Percentiles rank a stretch among this genome's conserved stretches.
Conservation (phyloP, 2,329 filamentous ascomycete genomes). For the Arthrobotrys megalospora region DNA sequence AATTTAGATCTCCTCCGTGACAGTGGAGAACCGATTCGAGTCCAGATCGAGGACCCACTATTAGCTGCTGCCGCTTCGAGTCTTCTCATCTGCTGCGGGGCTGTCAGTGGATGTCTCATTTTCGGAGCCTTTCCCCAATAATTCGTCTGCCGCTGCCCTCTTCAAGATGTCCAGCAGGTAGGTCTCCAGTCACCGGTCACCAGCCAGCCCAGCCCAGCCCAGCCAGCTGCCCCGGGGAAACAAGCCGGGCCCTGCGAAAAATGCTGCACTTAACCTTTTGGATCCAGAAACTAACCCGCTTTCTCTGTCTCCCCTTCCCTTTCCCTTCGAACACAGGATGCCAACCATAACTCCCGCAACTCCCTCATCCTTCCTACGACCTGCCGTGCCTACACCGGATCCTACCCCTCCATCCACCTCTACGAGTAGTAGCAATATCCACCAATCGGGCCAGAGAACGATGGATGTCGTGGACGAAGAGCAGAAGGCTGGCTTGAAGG, state of each 20-base stretch:
- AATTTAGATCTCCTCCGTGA: background rate
- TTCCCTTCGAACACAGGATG: constrained; percentile 28
- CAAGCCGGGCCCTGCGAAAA: constrained; percentile 1
- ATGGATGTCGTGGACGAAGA: constrained; percentile 54
- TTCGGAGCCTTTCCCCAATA: constrained; percentile 33
- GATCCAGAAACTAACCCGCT: constrained; percentile 27
- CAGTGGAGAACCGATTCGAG: constrained; percentile 6
- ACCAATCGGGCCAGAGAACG: constrained; percentile 30
- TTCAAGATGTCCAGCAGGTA: constrained; percentile 50
- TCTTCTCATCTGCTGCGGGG: background rate
- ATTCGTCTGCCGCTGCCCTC: constrained; percentile 9
- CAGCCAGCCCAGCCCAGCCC: no score
- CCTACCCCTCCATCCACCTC: constrained; percentile 32
- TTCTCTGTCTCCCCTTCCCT: constrained; percentile 8
- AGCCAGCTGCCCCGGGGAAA: constrained; percentile 19
- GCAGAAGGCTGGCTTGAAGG: constrained; percentile 71
- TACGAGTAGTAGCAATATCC: background rate
- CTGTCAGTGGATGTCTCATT: constrained; percentile 28
- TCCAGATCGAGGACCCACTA: constrained; percentile 21
- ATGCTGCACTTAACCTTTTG: constrained; percentile 23
- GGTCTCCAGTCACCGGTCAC: background rate
- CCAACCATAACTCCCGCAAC: constrained; percentile 61
- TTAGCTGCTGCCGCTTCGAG: constrained; percentile 7
- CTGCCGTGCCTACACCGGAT: constrained; percentile 39
- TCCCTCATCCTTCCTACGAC: constrained; percentile 60